Conservation (phyloP, 805 yeast genomes). For the Barnettozyma vustinii region DNA sequence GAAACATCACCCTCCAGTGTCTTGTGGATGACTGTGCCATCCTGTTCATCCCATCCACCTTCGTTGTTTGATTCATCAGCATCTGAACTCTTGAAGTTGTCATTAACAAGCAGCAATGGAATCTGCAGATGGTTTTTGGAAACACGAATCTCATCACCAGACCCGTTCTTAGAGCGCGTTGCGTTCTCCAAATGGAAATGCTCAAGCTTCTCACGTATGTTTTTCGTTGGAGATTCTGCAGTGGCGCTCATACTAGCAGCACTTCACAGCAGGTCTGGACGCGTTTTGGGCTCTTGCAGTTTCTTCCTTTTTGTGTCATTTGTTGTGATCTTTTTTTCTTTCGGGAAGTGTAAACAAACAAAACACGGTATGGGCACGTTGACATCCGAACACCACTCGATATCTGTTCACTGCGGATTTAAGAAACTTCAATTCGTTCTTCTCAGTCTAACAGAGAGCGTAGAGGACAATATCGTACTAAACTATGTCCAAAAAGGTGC, state of each 20-base stretch:
- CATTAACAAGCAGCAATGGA: slow-evolving; percentile 2
- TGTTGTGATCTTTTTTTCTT: neutral
- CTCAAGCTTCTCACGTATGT: slow-evolving; percentile 3
- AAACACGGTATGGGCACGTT: neutral
- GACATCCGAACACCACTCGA: slow-evolving; percentile 4
- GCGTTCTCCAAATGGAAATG: slow-evolving; percentile 1
- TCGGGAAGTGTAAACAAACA: neutral
- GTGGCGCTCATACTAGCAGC: neutral
- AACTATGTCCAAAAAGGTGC: slow-evolving; percentile 38
- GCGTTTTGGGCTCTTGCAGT: neutral
- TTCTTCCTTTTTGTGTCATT: slow-evolving; percentile 3
- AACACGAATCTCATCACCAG: neutral
- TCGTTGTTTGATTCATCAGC: neutral
- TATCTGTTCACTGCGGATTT: slow-evolving; percentile 4
- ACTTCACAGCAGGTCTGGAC: neutral
- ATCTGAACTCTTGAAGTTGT: slow-evolving; percentile 1
- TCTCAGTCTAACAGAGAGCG: neutral
- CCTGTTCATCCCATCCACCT: slow-evolving; percentile 4
- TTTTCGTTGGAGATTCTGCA: slow-evolving; percentile 7
- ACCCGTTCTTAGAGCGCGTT: neutral
- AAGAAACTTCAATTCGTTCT: neutral
- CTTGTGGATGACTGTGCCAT: slow-evolving; percentile 8
- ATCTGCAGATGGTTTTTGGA: slow-evolving; percentile 3
- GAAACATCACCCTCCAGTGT: slow-evolving; percentile 2
- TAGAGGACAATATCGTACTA: neutral